These are phyloP conservation scores for Leucoagaricus sp. DNA, from an alignment of 1,284 basidiomycete species.

Conservation along the genomic window DNA sequence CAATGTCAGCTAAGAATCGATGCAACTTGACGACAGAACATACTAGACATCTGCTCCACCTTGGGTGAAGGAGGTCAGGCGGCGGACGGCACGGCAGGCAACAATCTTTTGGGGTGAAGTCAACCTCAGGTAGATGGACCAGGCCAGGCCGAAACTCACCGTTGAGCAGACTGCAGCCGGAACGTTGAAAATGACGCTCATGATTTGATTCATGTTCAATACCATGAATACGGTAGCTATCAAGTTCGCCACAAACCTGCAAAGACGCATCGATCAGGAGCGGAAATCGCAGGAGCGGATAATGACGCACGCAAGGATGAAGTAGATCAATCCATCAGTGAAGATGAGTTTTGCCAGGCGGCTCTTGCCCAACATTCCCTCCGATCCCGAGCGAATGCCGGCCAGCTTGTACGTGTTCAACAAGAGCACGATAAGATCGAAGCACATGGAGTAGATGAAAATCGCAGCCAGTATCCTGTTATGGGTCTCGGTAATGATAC, in stretches of 20 bases:
- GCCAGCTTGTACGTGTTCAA: conserved; percentile 65
- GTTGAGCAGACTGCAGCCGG: conserved; percentile 69
- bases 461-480: conserved; percentile 59
- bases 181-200: conserved; percentile 75
- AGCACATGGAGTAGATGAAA: conserved; percentile 74
- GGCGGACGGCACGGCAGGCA: conserved; percentile 63
- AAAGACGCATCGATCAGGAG: conserved; percentile 6
- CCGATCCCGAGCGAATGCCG: conserved; percentile 22
- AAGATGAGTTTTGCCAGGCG: conserved; percentile 66
- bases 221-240: conserved; percentile 72
- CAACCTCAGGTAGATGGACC: neutral
- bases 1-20: neutral
- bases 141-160: conserved; percentile 37
- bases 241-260: conserved; percentile 64
- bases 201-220: conserved; percentile 66
- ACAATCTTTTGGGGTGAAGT: conserved; percentile 50
- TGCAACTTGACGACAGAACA: conserved; percentile 25
- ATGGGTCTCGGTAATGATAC: conserved; percentile 57
- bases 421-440: conserved; percentile 64
- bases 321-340: conserved; percentile 70
- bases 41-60: conserved; percentile 51
- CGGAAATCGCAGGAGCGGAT: conserved; percentile 5
- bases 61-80: conserved; percentile 56
- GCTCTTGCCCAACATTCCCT: conserved; percentile 29
- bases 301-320: conserved; percentile 65